Percentiles rank a stretch among this genome's conserved stretches.
Evolutionary conservation across 306 rosid genomes (phyloP).

Genomic region (Citrullus amarus): DNA sequence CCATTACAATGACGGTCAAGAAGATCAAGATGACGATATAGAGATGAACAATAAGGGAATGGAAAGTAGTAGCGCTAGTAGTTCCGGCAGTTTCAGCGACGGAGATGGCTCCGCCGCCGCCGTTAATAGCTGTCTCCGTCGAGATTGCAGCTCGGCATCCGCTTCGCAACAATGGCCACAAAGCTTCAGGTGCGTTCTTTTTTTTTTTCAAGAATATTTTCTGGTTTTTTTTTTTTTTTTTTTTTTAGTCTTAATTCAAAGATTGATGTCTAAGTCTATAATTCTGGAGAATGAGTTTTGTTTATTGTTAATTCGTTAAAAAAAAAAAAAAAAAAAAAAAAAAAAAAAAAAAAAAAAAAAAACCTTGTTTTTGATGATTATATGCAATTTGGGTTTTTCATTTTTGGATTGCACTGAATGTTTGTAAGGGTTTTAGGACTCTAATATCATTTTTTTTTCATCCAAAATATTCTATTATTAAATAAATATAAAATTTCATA

Average conservation of each 20-base stretch:
- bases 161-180: slow-evolving; percentile 67
- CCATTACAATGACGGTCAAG: background rate
- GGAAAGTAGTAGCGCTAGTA: slow-evolving; percentile 8
- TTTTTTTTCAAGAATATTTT: background rate
- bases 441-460: no score
- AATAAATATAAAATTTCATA: no score
- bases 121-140: background rate
- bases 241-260: no score
- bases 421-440: no score
- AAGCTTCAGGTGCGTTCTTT: slow-evolving; percentile 40
- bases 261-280: background rate
- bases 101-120: background rate
- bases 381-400: no score
- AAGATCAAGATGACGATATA: slow-evolving; percentile 19
- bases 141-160: slow-evolving; percentile 12
- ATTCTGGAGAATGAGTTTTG: background rate
- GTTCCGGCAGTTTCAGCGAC: background rate
- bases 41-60: slow-evolving; percentile 18
- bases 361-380: no score
- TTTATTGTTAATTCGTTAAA: no score
- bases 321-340: no score
- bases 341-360: no score
- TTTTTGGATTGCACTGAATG: no score
- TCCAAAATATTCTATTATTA: no score
- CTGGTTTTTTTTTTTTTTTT: background rate